Evolutionary conservation across 495 filamentous ascomycete species (phyloP), one percentile per base, ranked within the genome.

Genomic region (Aspergillus sclerotiicarbonarius): DNA sequence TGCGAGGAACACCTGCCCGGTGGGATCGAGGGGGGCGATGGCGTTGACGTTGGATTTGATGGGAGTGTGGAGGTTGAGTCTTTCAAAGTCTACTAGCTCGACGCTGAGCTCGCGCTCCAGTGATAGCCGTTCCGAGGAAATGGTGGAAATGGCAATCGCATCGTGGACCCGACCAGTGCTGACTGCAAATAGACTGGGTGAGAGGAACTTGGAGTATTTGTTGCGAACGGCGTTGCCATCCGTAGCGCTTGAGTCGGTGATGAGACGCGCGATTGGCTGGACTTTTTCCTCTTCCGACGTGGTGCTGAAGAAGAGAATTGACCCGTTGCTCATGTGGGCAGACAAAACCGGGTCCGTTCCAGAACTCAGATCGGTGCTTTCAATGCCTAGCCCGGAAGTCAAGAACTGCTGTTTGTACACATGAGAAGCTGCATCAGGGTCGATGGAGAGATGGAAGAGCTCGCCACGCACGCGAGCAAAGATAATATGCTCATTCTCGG

Each of bases 1-100:
- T 25, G 80, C 79, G 5, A 90, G 72, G 48, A 89, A 88, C 1
- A 82, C 64, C 41, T 87, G 2, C 81, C 81, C 3, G 67, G 58
- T 10, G 61, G 61, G 25, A 30, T 78, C 71, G 1, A 88, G 63
- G 5, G 84, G 75, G 1, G 76, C 68, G 16, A 86, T 79, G 6
- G 83, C 76, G 57, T 82, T 80, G 18, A 85, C 71, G 48, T 69
- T 71, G 13, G 69, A 58, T 31, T 69, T 67, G 30, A 56, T 49
- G 20, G 63, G 37, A 37, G 65, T n/a, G 12, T 29, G 48, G 61
- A 61, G 51, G 56, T 67, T 43, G 37, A 65, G 39, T 9, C 60
- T 50, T 12, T 69, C 68, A 6, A 65, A 31, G 31, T 69, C 69
- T 32, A 74, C 54, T 16, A 43, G 58, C 16, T 68, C 56, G 4